A percentile compares a stretch with the other conserved stretches of the same genome.
Conservation (phyloP, 176 grass and related monocot genomes). For the Tillandsia leiboldiana region DNA sequence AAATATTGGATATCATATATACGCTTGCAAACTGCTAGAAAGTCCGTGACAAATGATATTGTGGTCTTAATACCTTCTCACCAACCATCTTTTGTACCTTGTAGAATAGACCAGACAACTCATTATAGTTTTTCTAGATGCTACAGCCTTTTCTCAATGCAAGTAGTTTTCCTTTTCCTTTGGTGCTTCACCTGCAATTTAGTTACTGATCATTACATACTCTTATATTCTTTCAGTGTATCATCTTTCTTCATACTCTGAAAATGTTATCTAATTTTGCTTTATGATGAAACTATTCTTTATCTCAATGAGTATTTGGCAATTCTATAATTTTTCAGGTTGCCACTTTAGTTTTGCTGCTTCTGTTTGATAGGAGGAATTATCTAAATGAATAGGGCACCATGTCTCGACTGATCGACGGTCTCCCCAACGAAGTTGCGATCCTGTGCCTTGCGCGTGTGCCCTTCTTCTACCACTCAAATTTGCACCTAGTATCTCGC, state of each 20-base stretch:
- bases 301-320: background rate
- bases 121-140: no score
- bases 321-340: constrained; percentile 1
- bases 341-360: background rate
- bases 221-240: background rate
- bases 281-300: background rate
- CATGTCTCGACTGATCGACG: constrained; percentile 56
- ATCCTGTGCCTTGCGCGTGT: constrained; percentile 85
- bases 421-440: constrained; percentile 88
- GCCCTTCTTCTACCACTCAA: constrained; percentile 59
- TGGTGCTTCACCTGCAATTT: background rate
- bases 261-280: background rate
- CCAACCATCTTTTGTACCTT: no score
- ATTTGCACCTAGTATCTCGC: constrained; percentile 67
- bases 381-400: constrained; percentile 11
- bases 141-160: no score
- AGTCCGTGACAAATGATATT: no score
- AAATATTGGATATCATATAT: no score
- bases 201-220: background rate
- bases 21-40: no score
- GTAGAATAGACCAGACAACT: no score
- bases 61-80: no score
- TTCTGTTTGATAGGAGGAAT: background rate
- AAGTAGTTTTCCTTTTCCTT: no score
- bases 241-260: background rate